These are phyloP conservation scores for Circinella umbellata DNA, from an alignment of 371 early-diverging fungal species.

Conservation along the genomic window DNA sequence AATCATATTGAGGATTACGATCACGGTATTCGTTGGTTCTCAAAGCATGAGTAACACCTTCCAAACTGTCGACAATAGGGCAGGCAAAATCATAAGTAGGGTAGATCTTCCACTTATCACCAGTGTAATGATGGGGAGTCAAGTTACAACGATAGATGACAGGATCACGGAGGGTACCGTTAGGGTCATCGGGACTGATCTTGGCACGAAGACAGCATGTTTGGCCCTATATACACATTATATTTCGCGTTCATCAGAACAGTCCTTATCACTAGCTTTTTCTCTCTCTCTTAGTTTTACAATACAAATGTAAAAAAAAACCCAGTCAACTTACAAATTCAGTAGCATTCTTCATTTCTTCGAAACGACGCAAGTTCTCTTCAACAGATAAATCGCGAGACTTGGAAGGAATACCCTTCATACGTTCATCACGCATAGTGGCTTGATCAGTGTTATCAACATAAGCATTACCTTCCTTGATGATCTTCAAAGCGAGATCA, in stretches of 20 bases:
- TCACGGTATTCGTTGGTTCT: conserved; percentile 99
- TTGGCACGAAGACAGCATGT: conserved; percentile 98
- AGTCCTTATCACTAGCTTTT: conserved; percentile 1
- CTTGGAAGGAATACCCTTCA: conserved; percentile 88
- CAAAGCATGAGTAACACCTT: conserved; percentile 98
- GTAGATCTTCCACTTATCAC: conserved; percentile 95
- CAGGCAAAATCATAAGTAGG: conserved; percentile 99
- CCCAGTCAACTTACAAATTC: conserved; percentile 60
- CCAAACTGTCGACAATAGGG: conserved; percentile 98
- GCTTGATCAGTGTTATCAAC: conserved; percentile 96
- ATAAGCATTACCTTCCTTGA: conserved; percentile 95
- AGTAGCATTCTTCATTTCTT: conserved; percentile 94
- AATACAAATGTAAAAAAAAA: too few species aligned
- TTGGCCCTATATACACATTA: conserved; percentile 56
- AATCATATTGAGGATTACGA: conserved; percentile 98
- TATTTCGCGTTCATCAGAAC: neutral
- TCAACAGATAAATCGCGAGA: conserved; percentile 89
- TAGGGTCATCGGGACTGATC: conserved; percentile 91
- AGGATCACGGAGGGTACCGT: conserved; percentile 99
- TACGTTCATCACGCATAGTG: conserved; percentile 93
- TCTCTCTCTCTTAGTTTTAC: neutral
- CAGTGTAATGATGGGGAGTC: conserved; percentile 93
- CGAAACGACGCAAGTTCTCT: conserved; percentile 92
- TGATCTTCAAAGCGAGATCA: conserved; percentile 86
- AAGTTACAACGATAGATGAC: conserved; percentile 98